Evolutionary conservation across 345 rosid species (phyloP), one percentile per base, ranked within the genome.

Genomic region (Stellera chamaejasme): DNA sequence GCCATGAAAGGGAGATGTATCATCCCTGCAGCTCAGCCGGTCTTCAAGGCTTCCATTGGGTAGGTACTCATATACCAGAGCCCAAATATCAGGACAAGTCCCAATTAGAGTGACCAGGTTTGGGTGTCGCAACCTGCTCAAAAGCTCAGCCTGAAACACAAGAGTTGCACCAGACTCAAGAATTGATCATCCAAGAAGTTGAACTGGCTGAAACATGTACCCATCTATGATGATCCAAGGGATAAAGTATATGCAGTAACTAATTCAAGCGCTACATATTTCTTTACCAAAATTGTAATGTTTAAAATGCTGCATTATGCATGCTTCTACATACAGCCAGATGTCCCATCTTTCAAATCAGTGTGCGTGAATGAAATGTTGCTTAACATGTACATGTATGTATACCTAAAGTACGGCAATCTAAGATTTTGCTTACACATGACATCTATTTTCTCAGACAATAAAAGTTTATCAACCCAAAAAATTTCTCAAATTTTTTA

Each of bases 1-100:
- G 55, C 66, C 59, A 61, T 52, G 75, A 48, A 43, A 71, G 6
- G 75, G 71, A 7, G 61, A 64, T 39, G 64, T 42, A 51, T 59
- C 27, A 25, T 50, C 36, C 54, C 19, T 67, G 52, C 76, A 63
- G 55, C 27, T 66, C 47, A 72, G 67, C 11, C 43, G 58, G 43
- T 72, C 76, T 58, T 67, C 66, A 6, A 72, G 76, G 55, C 59
- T 63, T 63, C 76, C 68, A 67, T 72, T 67, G 4, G 76, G 76
- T 13, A 63, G 51, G 50, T 72, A 67, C 61, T 65, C 74, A 27
- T 46, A 70, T n/a, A 65, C n/a, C 1, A 70, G 51, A 55, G 56
- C 59, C 55, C 45, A 51, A 16, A 15, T 42, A 26, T 61, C 74
- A 14, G 55, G 66, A 54, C 74, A 65, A 28, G 60, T 60, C 48